Percentiles rank a stretch among this genome's conserved stretches.
Conservation (phyloP, 2,329 filamentous ascomycete genomes). For the Atkinsonella texensis region DNA sequence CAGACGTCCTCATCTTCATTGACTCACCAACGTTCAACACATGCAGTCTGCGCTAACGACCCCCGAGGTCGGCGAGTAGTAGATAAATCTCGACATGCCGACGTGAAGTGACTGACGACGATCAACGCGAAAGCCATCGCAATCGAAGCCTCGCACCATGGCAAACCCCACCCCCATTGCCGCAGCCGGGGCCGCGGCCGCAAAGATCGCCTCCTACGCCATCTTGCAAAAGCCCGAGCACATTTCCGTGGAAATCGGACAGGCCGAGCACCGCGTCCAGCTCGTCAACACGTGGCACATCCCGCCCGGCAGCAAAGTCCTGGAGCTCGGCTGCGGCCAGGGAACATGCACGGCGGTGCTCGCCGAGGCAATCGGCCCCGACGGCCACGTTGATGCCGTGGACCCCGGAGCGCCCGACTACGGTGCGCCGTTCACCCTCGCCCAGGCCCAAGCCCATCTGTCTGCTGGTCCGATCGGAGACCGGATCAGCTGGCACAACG, state of each 20-base stretch:
- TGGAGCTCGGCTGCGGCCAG: constrained; percentile 50
- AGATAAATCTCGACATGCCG: too few relatives aligned
- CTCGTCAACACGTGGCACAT: constrained; percentile 25
- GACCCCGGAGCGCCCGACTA: too few relatives aligned
- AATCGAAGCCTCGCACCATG: not conserved
- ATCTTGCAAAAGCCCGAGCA: constrained; percentile 5
- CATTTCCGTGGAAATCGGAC: constrained; percentile 11
- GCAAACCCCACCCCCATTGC: not conserved
- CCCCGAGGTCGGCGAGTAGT: too few relatives aligned
- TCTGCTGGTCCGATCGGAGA: too few relatives aligned
- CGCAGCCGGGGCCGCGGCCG: not conserved
- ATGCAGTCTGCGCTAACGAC: too few relatives aligned
- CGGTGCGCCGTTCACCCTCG: too few relatives aligned
- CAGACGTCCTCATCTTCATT: too few relatives aligned
- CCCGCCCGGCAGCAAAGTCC: constrained; percentile 27
- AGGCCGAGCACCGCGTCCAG: constrained; percentile 23
- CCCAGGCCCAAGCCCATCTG: too few relatives aligned
- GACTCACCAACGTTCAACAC: too few relatives aligned
- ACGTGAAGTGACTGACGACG: too few relatives aligned
- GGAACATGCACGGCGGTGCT: constrained; percentile 44
- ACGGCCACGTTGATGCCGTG: constrained; percentile 32
- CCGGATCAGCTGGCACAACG: too few relatives aligned
- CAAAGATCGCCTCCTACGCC: constrained; percentile 1
- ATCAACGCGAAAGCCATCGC: too few relatives aligned
- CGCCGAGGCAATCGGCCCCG: constrained; percentile 31